Base-by-base conservation (phyloP, 1,139 yeast genomes). In the Yarrowia galli region DNA sequence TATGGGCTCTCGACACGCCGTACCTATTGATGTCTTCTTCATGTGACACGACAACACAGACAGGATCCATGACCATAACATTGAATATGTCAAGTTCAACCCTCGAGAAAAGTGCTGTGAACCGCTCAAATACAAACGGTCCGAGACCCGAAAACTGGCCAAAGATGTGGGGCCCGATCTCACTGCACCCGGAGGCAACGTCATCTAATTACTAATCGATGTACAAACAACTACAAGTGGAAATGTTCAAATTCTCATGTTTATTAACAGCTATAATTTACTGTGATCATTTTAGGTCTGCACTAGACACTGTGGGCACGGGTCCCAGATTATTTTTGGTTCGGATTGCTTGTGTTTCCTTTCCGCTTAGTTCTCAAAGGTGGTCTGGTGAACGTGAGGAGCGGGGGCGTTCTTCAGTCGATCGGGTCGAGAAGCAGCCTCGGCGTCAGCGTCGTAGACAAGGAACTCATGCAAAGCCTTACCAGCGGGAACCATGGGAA, bases 401-500 rank as follows among this genome's bases (percentile, higher is more conserved):
- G 66, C 66, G 25, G 66, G 66, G 38, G 66, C 66, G 20, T 61
- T 46, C 56, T 61, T 35, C 7, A 61, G 66, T 36, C 66, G 66
- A n/a, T 23, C 66, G 46, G 66, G 66, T 46, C 66, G 66, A 61
- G 56, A 48, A 61, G 66, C 66, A 35, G 45, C 46, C 66, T 61
- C 66, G 38, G 36, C 54, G 46, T 86, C 89, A 67, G 91, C 87
- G 78, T 92, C 97, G 80, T 88, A 93, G 65, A 85, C 85, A 74
- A 95, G 89, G 77, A 95, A 92, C 79, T 95, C 98, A 77, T 95
- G 96, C 75, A 95, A 84, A 71, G 91, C 97, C 79, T 90, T 91
- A 74, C 99, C 99, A 69, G 88, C 97, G 68, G 99, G 97, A 67
- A 95, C 99, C 97, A 95, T 93, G 69, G 99, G 99, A 78, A 95